Conservation (phyloP, 1,284 basidiomycete species). For the Sporisorium iseilematis-ciliati region DNA sequence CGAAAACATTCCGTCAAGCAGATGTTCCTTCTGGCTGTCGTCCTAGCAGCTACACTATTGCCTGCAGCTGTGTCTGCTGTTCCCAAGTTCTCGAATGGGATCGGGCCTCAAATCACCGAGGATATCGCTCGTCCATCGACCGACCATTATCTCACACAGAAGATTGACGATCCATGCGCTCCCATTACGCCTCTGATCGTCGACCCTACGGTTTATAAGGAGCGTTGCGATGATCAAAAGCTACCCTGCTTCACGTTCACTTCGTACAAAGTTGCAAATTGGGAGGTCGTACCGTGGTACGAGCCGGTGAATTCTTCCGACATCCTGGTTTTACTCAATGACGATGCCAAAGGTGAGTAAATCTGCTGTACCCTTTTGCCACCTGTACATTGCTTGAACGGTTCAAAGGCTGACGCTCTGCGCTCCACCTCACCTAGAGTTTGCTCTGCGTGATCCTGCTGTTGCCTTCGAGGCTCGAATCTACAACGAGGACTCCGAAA, state of each 20-base stretch:
- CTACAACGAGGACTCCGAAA: too few species aligned
- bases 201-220: background rate
- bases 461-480: too few species aligned
- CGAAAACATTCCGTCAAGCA: background rate
- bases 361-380: too few species aligned
- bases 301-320: conserved; percentile 13
- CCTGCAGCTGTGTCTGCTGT: background rate
- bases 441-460: too few species aligned
- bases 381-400: too few species aligned
- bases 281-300: conserved; percentile 12
- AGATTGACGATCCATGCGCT: background rate
- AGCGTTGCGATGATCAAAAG: background rate
- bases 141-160: background rate
- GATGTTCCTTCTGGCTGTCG: background rate
- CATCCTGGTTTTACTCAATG: background rate
- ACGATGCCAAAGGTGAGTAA: background rate
- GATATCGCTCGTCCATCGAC: conserved; percentile 1
- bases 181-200: conserved; percentile 6
- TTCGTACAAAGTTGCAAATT: too few species aligned
- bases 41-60: background rate
- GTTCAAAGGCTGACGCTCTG: too few species aligned
- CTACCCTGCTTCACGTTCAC: conserved; percentile 11
- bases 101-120: conserved; percentile 6
- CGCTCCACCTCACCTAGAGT: too few species aligned
- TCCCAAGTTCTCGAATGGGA: background rate